These are phyloP conservation scores for Diutina siamensis DNA, from an alignment of 1,139 yeast species.

Conservation along the genomic window DNA sequence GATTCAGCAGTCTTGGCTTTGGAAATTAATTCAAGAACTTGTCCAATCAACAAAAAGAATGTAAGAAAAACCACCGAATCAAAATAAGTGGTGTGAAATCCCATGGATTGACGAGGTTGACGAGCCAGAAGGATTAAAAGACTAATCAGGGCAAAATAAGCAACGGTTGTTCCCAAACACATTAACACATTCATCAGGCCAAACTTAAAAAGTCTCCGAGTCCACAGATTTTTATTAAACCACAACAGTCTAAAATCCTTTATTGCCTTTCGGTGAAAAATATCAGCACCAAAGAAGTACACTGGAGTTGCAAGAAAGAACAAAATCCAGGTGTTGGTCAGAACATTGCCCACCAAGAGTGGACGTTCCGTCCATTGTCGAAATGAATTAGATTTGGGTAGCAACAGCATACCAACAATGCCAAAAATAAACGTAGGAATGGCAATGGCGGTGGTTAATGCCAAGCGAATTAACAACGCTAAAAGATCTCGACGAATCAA, in stretches of 20 bases:
- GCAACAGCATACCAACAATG: constrained; percentile 53
- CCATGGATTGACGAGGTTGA: constrained; percentile 21
- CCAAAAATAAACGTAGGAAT: constrained; percentile 65
- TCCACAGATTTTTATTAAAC: constrained; percentile 45
- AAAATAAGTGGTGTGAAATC: constrained; percentile 55
- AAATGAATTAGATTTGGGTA: constrained; percentile 31
- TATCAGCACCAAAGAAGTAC: constrained; percentile 63
- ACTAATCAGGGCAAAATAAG: constrained; percentile 59
- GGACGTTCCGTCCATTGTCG: constrained; percentile 50
- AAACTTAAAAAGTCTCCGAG: constrained; percentile 47
- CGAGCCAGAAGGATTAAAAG: constrained; percentile 40
- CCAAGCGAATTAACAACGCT: constrained; percentile 35
- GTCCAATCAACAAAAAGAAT: constrained; percentile 58
- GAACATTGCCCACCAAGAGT: constrained; percentile 51
- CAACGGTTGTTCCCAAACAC: constrained; percentile 61
- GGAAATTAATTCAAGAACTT: constrained; percentile 54
- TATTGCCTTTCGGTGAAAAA: constrained; percentile 57
- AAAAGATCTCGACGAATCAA: constrained; percentile 39
- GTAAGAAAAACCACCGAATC: constrained; percentile 72
- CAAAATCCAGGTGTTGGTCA: constrained; percentile 55
- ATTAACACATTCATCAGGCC: constrained; percentile 71
- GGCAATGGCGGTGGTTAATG: constrained; percentile 39
- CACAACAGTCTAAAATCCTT: constrained; percentile 48
- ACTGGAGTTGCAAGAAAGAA: constrained; percentile 61
- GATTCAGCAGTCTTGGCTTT: constrained; percentile 61